Evolutionary conservation across 108 stramenopile genomes (phyloP).

Genomic region (Cyclotella sp.): DNA sequence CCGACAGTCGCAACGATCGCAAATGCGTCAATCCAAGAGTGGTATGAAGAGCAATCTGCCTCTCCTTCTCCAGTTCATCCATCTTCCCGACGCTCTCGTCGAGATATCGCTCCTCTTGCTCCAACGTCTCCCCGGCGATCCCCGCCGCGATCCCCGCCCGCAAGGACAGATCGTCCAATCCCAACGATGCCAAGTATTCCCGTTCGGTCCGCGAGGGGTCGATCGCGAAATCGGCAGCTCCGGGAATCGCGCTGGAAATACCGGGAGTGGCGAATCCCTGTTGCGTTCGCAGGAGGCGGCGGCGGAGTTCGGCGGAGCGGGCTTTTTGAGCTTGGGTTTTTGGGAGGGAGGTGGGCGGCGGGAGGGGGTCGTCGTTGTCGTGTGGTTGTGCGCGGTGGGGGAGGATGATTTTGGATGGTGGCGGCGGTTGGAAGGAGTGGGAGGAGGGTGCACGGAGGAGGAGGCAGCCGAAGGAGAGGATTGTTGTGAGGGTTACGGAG

Average conservation of each 20-base stretch:
- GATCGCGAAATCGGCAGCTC: slow-evolving; percentile 65
- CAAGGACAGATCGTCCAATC: slow-evolving; percentile 42
- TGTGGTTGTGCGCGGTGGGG: neutral
- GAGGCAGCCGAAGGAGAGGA: too few species aligned
- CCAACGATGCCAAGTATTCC: slow-evolving; percentile 59
- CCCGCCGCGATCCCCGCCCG: slow-evolving; percentile 49
- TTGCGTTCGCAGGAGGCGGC: slow-evolving; percentile 60
- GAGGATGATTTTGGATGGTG: too few species aligned
- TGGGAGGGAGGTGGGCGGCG: neutral
- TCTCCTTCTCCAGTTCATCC: slow-evolving; percentile 60
- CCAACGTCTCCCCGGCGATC: neutral
- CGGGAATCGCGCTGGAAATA: slow-evolving; percentile 72
- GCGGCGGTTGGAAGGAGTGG: too few species aligned
- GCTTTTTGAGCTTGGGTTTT: slow-evolving; percentile 53
- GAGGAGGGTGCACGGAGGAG: too few species aligned
- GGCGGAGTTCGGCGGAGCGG: slow-evolving; percentile 72
- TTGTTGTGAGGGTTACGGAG: too few species aligned
- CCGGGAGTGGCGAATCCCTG: slow-evolving; percentile 74
- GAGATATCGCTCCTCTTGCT: too few species aligned
- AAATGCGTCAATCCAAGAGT: slow-evolving; percentile 67
- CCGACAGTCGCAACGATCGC: slow-evolving; percentile 63
- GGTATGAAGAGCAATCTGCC: slow-evolving; percentile 58
- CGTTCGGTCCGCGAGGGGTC: slow-evolving; percentile 69
- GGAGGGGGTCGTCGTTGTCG: too few species aligned
- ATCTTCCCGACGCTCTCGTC: too few species aligned